Base-by-base conservation (phyloP, 2,329 filamentous ascomycete genomes). In the Incumbomyces delicatus region DNA sequence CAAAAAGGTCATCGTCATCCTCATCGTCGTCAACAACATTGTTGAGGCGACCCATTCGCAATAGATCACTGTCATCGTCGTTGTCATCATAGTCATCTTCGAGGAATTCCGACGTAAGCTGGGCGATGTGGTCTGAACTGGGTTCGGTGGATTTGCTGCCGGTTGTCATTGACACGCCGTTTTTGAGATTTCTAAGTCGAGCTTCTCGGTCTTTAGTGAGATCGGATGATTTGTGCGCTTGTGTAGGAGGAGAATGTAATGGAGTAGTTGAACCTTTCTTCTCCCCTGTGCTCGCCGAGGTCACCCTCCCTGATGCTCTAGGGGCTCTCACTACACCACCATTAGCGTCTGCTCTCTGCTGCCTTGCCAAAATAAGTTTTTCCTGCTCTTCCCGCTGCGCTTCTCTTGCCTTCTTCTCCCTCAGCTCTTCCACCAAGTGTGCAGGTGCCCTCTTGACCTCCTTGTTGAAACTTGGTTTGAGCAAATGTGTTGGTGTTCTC, bases 361-460 rank as follows among this genome's bases (percentile, higher is more conserved):
- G 22, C 22, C 22, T 27, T 8, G 4, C 22, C 22, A 5, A 5
- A 8, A 27, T 27, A 8, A 27, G 22, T 40, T 12, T 18, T 17
- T 20, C 14, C 22, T 14, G 14, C 27, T 42, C 46, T 18, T 39
- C 18, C 2, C 42, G 12, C 16, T 18, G 14, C 6, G 12, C 11
- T n/a, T 29, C 29, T 34, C 13, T 46, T 11, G 35, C 36, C 8
- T 48, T 40, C 46, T 50, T 48, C 13, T 49, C 46, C 43, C 53
- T 57, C 31, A 55, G 33, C 16, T 57, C 54, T 49, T 71, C 66
- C n/a, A 71, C 58, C 17, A 71, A 57, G 7, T 61, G 61, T 16
- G 59, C 59, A 3, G 68, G 68, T 6, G 68, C 66, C 40, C 61
- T 61, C 16, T 52, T 62, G 13, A 71, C 59, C 31, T 61, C 60